Percentiles rank a stretch among this genome's conserved stretches.
Evolutionary conservation across 441 rosid species (phyloP).

Genomic region (Corymbia citriodora): DNA sequence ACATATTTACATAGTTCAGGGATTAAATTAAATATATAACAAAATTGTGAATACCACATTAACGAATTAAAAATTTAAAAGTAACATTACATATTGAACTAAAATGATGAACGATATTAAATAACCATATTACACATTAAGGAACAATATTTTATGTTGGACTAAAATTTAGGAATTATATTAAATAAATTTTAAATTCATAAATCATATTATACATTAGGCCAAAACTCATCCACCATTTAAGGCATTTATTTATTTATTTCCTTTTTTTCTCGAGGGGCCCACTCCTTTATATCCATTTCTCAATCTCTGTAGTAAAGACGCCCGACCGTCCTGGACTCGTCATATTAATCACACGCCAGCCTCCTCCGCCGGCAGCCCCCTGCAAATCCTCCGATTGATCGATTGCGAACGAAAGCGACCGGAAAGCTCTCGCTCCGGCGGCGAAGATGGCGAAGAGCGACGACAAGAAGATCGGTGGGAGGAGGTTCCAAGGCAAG

Average conservation of each 20-base stretch:
- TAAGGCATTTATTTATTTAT: accelerated
- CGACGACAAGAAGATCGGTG: conserved; percentile 9
- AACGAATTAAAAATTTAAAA: too few species aligned
- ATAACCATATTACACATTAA: too few species aligned
- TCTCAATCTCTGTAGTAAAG: background rate
- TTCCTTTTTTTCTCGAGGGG: accelerated
- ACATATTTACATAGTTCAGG: too few species aligned
- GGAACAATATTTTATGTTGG: accelerated
- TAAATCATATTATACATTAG: accelerated
- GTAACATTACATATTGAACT: too few species aligned
- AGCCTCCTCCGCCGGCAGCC: background rate
- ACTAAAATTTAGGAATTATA: accelerated
- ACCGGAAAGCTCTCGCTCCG: background rate
- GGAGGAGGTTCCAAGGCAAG: conserved; percentile 64
- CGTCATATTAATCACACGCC: background rate
- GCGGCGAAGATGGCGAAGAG: conserved; percentile 26
- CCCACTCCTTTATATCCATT: background rate
- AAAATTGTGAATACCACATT: too few species aligned
- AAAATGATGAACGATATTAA: too few species aligned
- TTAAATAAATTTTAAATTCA: accelerated
- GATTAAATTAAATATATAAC: too few species aligned
- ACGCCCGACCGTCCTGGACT: background rate
- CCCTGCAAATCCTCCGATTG: background rate
- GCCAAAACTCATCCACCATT: accelerated
- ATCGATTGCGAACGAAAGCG: background rate